Evolutionary conservation across 73 alveolate genomes (phyloP).

Genomic region (Halteria grandinella): DNA sequence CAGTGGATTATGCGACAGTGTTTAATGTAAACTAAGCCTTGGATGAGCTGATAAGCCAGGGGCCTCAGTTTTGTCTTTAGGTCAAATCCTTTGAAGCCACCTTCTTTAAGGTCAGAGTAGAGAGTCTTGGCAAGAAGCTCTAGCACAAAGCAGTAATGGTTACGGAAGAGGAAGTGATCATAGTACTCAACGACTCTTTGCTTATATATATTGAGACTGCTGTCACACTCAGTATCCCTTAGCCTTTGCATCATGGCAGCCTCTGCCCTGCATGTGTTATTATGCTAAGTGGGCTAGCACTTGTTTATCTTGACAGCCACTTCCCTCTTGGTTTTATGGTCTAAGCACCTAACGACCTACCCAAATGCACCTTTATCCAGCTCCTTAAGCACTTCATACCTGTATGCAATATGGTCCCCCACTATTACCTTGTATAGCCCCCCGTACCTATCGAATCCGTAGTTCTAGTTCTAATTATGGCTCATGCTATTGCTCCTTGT

Average conservation of each 20-base stretch:
- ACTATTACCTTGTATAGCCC: not conserved
- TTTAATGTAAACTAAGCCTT: slow-evolving; percentile 40
- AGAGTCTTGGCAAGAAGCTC: slow-evolving; percentile 57
- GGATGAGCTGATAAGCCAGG: slow-evolving; percentile 31
- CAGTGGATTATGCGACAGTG: slow-evolving; percentile 53
- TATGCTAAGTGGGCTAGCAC: not conserved
- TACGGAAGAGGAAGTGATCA: slow-evolving; percentile 24
- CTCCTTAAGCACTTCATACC: slow-evolving; percentile 14
- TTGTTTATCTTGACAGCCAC: slow-evolving; percentile 36
- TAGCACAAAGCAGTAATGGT: slow-evolving; percentile 40
- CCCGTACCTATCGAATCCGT: too few relatives aligned
- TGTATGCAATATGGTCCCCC: slow-evolving; percentile 38
- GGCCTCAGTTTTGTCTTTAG: slow-evolving; percentile 44
- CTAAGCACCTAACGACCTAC: slow-evolving; percentile 18
- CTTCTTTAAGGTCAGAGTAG: slow-evolving; percentile 39
- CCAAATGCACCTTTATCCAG: slow-evolving; percentile 47
- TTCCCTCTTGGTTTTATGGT: not conserved
- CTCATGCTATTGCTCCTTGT: too few relatives aligned
- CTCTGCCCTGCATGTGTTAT: slow-evolving; percentile 20
- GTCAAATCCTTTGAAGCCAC: too few relatives aligned
- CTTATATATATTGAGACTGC: too few relatives aligned
- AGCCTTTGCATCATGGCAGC: slow-evolving; percentile 3
- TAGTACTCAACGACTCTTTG: not conserved
- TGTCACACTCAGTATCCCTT: too few relatives aligned
- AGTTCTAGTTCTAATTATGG: too few relatives aligned